Base-by-base conservation (phyloP, 441 rosid species). In the Lepidium campestre region DNA sequence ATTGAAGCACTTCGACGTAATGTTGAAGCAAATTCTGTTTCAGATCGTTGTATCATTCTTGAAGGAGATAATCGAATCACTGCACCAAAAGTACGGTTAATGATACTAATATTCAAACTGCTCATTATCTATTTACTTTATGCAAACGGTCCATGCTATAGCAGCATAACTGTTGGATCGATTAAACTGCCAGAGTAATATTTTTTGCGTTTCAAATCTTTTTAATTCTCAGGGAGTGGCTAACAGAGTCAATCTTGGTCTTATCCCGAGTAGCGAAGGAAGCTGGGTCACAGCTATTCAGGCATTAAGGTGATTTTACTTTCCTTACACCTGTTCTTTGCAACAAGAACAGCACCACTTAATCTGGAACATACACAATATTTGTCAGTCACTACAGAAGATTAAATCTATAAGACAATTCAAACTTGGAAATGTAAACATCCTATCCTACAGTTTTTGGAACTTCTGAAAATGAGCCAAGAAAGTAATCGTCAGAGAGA, bases 241-340 rank as follows among this genome's bases (percentile, higher is more conserved):
- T 23, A 80, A 89, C 77, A 84, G 97, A 79, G 97, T 94, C 75
- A 79, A 87, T 77, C 92, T 94, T 56, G 97, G 99, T 67, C 97
- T 91, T 62, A 78, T 94, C 70, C 99, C 97, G 10, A 77, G 90
- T 45, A 91, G 99, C 66, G 97, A 89, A 78, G 89, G 77, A 63
- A 84, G 93, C 81, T 94, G 97, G 99, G 78, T 71, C 36, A 87
- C 96, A 57, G 99, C 97, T 67, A 78, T 94, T 48, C 80, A 73
- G 77, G 88, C 96, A 55, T 79, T 86, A 79, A 89, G 96, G 97
- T 91, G 71, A 63, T 62, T 62, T 54, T 36, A 41, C 19, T 52
- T 45, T 65, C 62, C 62, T 50, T 49, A 7, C 44, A 31, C 65
- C 22, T 48, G 23, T 56, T 56, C 58, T 37, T 29, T 11, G 62